These are phyloP conservation scores for Blastobotrys indianensis DNA, from an alignment of 1,139 yeast species.

Conservation along the genomic window DNA sequence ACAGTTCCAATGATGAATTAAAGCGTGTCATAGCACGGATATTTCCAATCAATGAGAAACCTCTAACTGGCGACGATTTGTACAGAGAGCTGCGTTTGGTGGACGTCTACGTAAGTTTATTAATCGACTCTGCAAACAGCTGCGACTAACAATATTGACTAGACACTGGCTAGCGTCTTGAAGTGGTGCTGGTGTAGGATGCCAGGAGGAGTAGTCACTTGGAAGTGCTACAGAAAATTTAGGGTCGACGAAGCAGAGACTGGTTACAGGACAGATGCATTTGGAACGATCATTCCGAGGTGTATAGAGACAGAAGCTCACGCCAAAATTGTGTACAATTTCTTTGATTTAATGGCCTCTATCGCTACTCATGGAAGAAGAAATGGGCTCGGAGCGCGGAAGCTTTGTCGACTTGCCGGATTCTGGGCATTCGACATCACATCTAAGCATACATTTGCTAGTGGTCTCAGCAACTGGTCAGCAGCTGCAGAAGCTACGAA, in stretches of 20 bases:
- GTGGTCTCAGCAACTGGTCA: constrained; percentile 70
- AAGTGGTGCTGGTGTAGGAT: constrained; percentile 84
- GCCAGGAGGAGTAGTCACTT: constrained; percentile 73
- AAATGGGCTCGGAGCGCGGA: constrained; percentile 73
- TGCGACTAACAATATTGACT: constrained; percentile 3
- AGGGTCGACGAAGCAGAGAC: constrained; percentile 49
- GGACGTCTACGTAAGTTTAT: constrained; percentile 23
- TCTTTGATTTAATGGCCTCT: constrained; percentile 73
- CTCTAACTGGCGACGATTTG: constrained; percentile 28
- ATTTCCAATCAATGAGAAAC: constrained; percentile 23
- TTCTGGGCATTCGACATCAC: constrained; percentile 74
- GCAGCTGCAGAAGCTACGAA: constrained; percentile 76
- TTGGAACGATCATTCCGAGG: constrained; percentile 74
- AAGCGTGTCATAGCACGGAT: constrained; percentile 23
- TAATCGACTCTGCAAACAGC: not conserved
- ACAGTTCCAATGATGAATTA: constrained; percentile 23
- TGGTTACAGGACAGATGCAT: constrained; percentile 64
- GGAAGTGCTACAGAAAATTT: constrained; percentile 76
- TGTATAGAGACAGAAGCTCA: constrained; percentile 80
- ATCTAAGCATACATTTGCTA: constrained; percentile 43
- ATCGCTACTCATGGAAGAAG: constrained; percentile 76
- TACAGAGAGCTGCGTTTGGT: constrained; percentile 26
- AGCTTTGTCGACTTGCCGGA: constrained; percentile 75
- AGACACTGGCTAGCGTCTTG: constrained; percentile 61
- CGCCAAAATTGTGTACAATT: constrained; percentile 84